Evolutionary conservation across 2,329 filamentous ascomycete species (phyloP), one percentile per base, ranked within the genome.

Genomic region (Tolypocladium inflatum): DNA sequence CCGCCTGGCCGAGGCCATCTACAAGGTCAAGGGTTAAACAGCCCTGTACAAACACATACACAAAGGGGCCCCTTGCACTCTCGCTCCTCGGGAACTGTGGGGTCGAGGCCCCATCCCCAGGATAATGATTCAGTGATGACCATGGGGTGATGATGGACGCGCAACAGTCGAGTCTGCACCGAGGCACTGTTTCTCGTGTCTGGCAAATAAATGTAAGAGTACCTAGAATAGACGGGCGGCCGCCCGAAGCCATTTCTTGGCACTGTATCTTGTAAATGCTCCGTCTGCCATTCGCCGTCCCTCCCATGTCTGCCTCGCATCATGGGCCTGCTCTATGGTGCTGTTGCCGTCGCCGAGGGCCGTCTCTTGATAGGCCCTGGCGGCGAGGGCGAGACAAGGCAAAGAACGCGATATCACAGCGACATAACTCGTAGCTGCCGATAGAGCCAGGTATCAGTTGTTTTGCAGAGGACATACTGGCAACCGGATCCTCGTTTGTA

Each of bases 1-100:
- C 68, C 86, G 88, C 64, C 84, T 94, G 61, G 90, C 90, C 60
- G 86, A 93, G 80, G 82, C 88, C 70, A 93, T 94, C 75, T 91
- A 85, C 81, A 89, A 90, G 77, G 83, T 94, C 71, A 91, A 88
- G 75, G 87, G 87, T 70, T 85, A 80, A 68, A 62, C 11, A 11
- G 38, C 23, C 35, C 3, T 21, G 10, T 2, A 15, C 9, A 13
- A 5, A 17, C 33, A 23, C n/a, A 30, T n/a, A 37, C 13, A 26
- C 13, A 55, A 50, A 51, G 41, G 26, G 10, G 19, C 41, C n/a
- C 2, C 41, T 23, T 43, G 21, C 21, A 21, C 43, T 26, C 43
- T 52, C 48, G 48, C 26, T 33, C 26, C 48, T n/a, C 15, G 4
- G 5, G 45, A 19, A 38, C 35, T 7, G n/a, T 38, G 17, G 38